Base-by-base conservation (phyloP, 2,329 filamentous ascomycete species). In the Chaetomium olivaceum region DNA sequence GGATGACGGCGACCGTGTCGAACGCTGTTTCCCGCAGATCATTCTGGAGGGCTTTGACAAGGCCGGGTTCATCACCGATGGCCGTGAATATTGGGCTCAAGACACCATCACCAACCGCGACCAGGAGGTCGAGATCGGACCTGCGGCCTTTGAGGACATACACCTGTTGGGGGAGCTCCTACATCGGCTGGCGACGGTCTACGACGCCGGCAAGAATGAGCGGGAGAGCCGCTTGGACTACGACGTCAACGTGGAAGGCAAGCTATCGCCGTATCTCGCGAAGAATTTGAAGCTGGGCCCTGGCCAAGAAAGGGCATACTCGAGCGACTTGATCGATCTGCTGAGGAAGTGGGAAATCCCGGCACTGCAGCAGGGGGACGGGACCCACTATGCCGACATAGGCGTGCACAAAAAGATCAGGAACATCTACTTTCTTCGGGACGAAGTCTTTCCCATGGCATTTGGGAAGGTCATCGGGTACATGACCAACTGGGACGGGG, bases 1-100 rank as follows among this genome's bases (percentile, higher is more conserved):
- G 14, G 56, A 64, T 5, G 12, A 56, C 19, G 39, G 4, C n/a
- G 59, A 61, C 23, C n/a, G 25, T 1, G 12, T 56, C 25, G 19
- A 46, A 16, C 14, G 46, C 23, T 61, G 51, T n/a, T 67, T 71
- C 9, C 68, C 66, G 9, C 39, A 57, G 2, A 39, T 71, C 9
- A 58, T 68, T 2, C 61, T 71, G 2, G 61, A 61, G 14, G 63
- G 63, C 4, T 69, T 68, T 39, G 43, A 62, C 23, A n/a, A 39
- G n/a, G 65, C 69, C n/a, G 60, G 33, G 9, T 21, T 55, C 0
- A 5, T 23, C 0, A 9, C 21, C 2, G 58, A 33, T 3, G 50
- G 61, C n/a, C 5, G 7, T 0, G 23, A 52, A 3, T 14, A 3
- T 7, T 62, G 46, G 57, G 27, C 14, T n/a, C 21, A 16, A 6